Evolutionary conservation across 441 rosid species (phyloP).

Genomic region (Jatropha multifida): DNA sequence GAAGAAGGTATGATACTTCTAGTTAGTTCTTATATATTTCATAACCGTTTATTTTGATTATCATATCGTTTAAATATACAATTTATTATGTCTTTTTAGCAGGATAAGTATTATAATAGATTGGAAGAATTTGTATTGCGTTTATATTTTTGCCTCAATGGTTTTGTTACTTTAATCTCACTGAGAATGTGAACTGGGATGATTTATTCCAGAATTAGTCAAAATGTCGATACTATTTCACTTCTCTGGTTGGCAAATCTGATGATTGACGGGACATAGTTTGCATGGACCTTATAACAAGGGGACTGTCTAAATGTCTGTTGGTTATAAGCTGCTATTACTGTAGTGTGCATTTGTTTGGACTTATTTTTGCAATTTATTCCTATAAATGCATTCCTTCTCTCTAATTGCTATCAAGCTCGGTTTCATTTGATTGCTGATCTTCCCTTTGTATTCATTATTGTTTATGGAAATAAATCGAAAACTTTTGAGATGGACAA

Average conservation of each 20-base stretch:
- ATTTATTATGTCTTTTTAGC: background rate
- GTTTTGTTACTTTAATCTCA: background rate
- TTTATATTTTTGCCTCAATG: background rate
- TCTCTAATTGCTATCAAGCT: background rate
- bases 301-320: background rate
- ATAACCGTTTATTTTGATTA: background rate
- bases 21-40: background rate
- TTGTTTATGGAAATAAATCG: background rate
- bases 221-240: background rate
- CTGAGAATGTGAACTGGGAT: background rate
- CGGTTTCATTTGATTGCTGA: background rate
- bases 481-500: background rate
- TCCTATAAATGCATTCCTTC: background rate
- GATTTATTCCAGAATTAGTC: background rate
- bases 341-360: background rate
- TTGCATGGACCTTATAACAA: background rate
- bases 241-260: background rate
- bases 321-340: background rate
- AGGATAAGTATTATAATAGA: background rate
- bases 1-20: slow-evolving; percentile 53
- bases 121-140: background rate
- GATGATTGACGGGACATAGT: background rate
- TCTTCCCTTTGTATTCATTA: background rate
- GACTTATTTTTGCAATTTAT: background rate
- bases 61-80: background rate